Conservation (phyloP, 148 eudicot species). For the Rhododendron vialii region DNA sequence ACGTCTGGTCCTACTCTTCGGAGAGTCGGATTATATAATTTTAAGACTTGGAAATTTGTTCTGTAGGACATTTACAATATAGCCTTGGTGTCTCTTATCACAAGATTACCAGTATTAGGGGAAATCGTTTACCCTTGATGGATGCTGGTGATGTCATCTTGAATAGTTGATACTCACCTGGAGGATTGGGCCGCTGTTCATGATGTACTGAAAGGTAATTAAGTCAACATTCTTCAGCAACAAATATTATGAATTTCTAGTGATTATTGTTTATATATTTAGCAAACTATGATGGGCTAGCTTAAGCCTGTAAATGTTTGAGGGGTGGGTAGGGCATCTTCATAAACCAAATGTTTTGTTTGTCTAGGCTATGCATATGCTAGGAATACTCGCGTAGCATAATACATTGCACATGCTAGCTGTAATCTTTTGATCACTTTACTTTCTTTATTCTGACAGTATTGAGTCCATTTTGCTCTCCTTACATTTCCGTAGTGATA, state of each 20-base stretch:
- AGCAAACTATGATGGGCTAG: neutral
- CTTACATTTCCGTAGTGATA: neutral
- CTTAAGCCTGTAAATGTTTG: neutral
- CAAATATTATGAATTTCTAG: neutral
- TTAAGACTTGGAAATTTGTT: neutral
- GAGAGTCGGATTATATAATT: neutral
- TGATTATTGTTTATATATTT: neutral
- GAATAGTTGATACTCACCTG: neutral
- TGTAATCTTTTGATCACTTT: neutral
- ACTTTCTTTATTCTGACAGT: neutral
- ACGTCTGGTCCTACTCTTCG: too few species aligned
- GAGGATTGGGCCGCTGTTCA: neutral
- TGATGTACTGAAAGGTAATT: neutral
- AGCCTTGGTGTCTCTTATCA: neutral
- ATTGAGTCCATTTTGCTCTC: neutral
- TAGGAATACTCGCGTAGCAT: neutral
- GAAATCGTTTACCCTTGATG: too few species aligned
- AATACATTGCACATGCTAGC: neutral
- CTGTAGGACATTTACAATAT: neutral
- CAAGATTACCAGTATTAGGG: neutral
- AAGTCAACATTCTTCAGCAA: neutral
- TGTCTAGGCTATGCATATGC: neutral
- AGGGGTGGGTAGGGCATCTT: neutral
- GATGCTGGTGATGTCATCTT: neutral
- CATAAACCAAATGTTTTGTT: neutral